phyloP scores from a whole-genome alignment of 192 early-diverging fungal genomes.

The Coemansia sp. region DNA sequence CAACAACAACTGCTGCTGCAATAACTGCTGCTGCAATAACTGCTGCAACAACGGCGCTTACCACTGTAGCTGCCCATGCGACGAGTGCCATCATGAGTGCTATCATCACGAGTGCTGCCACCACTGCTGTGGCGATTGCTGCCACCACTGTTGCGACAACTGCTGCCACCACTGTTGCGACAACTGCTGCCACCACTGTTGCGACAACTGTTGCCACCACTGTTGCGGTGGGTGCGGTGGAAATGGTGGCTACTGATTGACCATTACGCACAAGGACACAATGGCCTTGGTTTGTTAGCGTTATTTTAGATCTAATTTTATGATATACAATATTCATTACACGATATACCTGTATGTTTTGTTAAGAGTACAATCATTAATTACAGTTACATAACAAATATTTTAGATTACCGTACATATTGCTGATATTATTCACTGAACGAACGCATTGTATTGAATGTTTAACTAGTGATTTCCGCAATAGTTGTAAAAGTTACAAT shows the following conservation, averaged over 20 bases:
- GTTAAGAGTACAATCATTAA: not conserved
- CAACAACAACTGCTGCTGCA: slow-evolving; percentile 8
- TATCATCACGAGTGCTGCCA: slow-evolving; percentile 22
- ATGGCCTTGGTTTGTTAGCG: not conserved
- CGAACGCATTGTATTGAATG: too few relatives aligned
- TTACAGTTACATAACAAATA: too few relatives aligned
- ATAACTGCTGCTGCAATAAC: slow-evolving; percentile 7
- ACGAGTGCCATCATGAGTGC: slow-evolving; percentile 23
- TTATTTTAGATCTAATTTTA: not conserved
- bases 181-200: slow-evolving; percentile 15
- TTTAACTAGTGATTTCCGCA: too few relatives aligned
- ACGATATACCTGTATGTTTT: not conserved
- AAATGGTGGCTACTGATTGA: slow-evolving; percentile 12
- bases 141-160: slow-evolving; percentile 16
- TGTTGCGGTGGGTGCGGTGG: slow-evolving; percentile 10
- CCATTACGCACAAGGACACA: not conserved
- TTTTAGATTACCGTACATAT: too few relatives aligned
- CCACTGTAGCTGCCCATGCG: slow-evolving; percentile 25
- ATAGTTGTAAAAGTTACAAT: too few relatives aligned
- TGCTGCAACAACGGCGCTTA: slow-evolving; percentile 19
- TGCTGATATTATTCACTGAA: not conserved
- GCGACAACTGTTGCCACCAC: slow-evolving; percentile 5
- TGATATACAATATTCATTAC: not conserved
- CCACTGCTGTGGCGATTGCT: slow-evolving; percentile 21
- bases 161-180: slow-evolving; percentile 28